Conservation (phyloP, 345 rosid species). For the Syzygium jambos region DNA sequence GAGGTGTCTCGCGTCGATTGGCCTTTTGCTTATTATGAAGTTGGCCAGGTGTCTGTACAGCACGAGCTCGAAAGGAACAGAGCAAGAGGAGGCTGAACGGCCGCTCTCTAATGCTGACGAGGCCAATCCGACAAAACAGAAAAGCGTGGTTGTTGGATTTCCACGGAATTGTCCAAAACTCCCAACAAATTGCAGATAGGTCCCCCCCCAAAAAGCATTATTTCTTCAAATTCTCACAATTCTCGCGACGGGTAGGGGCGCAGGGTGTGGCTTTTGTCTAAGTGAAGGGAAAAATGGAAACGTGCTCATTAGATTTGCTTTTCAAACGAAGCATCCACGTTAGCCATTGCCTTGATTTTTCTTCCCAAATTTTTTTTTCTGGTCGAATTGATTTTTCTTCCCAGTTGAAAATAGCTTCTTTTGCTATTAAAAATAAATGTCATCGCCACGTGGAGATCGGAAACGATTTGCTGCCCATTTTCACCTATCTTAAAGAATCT, state of each 20-base stretch:
- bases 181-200: neutral
- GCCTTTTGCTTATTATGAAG: neutral
- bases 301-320: neutral
- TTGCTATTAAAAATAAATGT: neutral
- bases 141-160: neutral
- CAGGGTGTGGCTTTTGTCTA: neutral
- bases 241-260: neutral
- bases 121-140: neutral
- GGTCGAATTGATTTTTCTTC: neutral
- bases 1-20: neutral
- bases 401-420: neutral
- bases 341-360: neutral
- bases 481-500: neutral
- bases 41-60: neutral
- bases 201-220: neutral
- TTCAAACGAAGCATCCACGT: neutral
- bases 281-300: neutral
- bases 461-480: neutral
- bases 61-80: neutral
- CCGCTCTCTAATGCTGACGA: neutral
- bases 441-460: neutral
- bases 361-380: neutral
- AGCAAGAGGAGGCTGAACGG: slow-evolving; percentile 1
- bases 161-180: neutral
- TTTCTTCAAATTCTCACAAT: neutral